Base-by-base conservation (phyloP, 2,329 filamentous ascomycete genomes). In the Claviceps citrina region DNA sequence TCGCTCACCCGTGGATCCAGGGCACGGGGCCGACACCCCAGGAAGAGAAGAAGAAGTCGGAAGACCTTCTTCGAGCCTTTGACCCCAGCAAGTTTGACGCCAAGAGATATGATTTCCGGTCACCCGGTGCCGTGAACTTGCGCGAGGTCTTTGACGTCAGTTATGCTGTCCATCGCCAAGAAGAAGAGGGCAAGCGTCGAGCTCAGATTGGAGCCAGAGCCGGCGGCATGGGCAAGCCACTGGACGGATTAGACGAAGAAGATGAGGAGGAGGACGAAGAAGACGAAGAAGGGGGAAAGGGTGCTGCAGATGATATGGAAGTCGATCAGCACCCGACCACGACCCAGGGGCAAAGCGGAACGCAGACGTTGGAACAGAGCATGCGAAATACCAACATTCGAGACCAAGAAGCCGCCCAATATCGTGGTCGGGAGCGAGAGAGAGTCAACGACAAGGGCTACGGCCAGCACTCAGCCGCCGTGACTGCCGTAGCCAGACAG, bases 141-240 rank as follows among this genome's bases (percentile, higher is more conserved):
- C 84, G 91, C 44, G 91, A 98, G 60, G 87, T 96, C 2, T 98
- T 98, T 49, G 91, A 98, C 54, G 89, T 98, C 36, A 81, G 85
- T n/a, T 98, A 98, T 54, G 89, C 91, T 7, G 91, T 98, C 7
- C 91, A 96, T 57, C 72, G 91, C 35, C 86, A 96, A 60, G 91
- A 96, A 61, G 91, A 98, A 57, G 91, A 96, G 60, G 80, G 77
- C 52, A 96, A 95, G 65, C 78, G 86, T 40, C 76, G 85, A 47
- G 93, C 93, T 60, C 84, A 93, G 54, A 73, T 87, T 50, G 72
- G 72, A 67, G 74, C 63, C 68, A 87, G 68, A 73, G 81, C 51
- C 67, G 81, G 66, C 67, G 81, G 65, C 58, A 79, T 53, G 63
- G 78, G 53, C 1, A 69, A 47, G 46, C 62, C 48, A 54, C 58